Evolutionary conservation across 192 early-diverging fungal genomes (phyloP), one percentile per base, ranked within the genome.

Genomic region (Backusella macrospora): DNA sequence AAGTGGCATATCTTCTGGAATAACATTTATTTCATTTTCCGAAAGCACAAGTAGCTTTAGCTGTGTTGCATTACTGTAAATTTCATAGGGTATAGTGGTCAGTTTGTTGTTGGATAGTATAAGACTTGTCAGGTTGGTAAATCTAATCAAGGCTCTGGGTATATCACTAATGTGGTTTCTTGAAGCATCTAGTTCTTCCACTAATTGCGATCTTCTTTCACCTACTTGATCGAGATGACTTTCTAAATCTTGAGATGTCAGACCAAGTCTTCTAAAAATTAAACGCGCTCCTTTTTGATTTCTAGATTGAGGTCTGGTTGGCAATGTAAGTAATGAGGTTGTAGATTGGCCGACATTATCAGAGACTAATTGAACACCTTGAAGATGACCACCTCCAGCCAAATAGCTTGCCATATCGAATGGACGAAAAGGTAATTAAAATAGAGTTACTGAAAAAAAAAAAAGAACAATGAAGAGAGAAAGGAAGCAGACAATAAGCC

Each of bases 1-100:
- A n/a, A 21, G 65, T 16, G 65, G 65, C 65, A 66, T 66, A 10
- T 66, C 65, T 66, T 66, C 38, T 42, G 65, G 65, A 40, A 66
- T 66, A 18, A 18, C 18, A 13, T 15, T 40, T n/a, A 66, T 66
- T 66, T 66, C 38, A 39, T 66, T 66, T 39, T 66, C 65, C 65
- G 65, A 66, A 18, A 66, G 18, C n/a, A 66, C 14, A 9, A 66
- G 65, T 16, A 18, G 12, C 40, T 39, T 38, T 40, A 66, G 40
- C 37, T 66, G 65, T 21, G 9, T 40, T 12, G 40, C 38, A 40
- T 66, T 66, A 21, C 40, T 38, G n/a, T 66, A 66, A 40, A 66
- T 21, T 66, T 66, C 65, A 66, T 38, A 40, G 37, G 65, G 65
- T 40, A 66, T 66, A 66, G 15, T 9, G 21, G 65, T 42, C 38